Evolutionary conservation across 2,329 filamentous ascomycete genomes (phyloP).

Genomic region (Biscogniauxia sp.): DNA sequence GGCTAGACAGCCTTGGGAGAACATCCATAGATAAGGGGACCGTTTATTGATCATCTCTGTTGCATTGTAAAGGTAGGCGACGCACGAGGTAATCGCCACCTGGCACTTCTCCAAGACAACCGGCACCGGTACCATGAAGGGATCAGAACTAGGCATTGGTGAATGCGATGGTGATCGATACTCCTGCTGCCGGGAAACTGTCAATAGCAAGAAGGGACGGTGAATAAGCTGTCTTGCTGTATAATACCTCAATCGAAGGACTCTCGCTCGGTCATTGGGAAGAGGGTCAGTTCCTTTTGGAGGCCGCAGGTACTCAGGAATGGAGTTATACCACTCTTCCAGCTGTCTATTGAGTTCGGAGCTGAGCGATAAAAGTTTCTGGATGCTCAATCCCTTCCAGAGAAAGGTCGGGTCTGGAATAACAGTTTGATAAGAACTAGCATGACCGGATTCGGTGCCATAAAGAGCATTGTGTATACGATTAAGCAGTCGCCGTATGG

Average conservation of each 20-base stretch:
- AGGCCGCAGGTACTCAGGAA: constrained; percentile 46
- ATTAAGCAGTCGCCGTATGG: constrained; percentile 41
- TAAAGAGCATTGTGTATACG: constrained; percentile 43
- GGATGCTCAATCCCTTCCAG: constrained; percentile 29
- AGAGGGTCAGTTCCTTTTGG: constrained; percentile 53
- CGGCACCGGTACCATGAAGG: constrained; percentile 23
- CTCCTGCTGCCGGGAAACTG: constrained; percentile 25
- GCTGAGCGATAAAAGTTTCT: constrained; percentile 32
- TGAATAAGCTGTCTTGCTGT: constrained; percentile 69
- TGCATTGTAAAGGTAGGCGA: constrained; percentile 35
- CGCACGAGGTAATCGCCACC: constrained; percentile 35
- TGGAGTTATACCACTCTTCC: constrained; percentile 38
- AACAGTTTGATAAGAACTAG: constrained; percentile 16
- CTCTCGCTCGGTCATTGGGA: constrained; percentile 60
- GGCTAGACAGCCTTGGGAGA: constrained; percentile 36
- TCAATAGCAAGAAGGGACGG: constrained; percentile 51
- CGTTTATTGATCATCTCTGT: constrained; percentile 36
- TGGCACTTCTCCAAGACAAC: constrained; percentile 35
- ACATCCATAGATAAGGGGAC: constrained; percentile 38
- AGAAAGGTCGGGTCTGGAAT: constrained; percentile 21
- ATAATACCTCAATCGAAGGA: constrained; percentile 72
- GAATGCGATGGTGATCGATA: constrained; percentile 21
- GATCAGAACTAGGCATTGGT: constrained; percentile 17
- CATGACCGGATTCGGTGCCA: constrained; percentile 27
- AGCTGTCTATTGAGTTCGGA: constrained; percentile 38